Percentiles rank a stretch among this genome's conserved stretches.
These are phyloP conservation scores for Metarhizium robertsii DNA, from an alignment of 2,329 filamentous ascomycete genomes.

Conservation along the genomic window DNA sequence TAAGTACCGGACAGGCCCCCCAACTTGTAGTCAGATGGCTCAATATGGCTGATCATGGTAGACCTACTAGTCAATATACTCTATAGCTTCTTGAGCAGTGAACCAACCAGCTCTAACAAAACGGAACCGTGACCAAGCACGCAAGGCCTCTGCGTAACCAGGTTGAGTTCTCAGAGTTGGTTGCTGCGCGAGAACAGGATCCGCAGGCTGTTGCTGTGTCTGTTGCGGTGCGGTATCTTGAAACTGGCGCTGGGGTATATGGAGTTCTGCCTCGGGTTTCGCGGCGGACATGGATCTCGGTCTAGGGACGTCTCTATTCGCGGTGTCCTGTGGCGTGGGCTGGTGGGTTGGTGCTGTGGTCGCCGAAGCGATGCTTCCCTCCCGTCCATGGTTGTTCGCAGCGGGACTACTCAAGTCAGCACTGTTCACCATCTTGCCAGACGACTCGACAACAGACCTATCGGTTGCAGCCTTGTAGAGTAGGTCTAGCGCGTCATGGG, in stretches of 20 bases:
- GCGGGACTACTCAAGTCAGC: conserved; percentile 13
- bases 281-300: conserved; percentile 8
- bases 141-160: conserved; percentile 61
- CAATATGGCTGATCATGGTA: not conserved
- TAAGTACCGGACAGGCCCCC: not conserved
- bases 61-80: conserved; percentile 82
- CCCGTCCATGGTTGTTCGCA: conserved; percentile 19
- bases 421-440: conserved; percentile 1
- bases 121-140: conserved; percentile 83
- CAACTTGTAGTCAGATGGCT: not conserved
- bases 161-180: conserved; percentile 37
- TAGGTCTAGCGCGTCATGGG: conserved; percentile 85
- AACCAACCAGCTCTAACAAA: conserved; percentile 98
- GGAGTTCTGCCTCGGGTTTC: conserved; percentile 7
- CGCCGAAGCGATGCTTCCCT: conserved; percentile 18
- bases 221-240: not conserved
- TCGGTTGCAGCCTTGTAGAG: conserved; percentile 78
- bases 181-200: conserved; percentile 35
- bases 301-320: conserved; percentile 2
- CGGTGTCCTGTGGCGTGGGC: conserved; percentile 6
- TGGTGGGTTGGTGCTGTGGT: conserved; percentile 11
- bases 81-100: conserved; percentile 83
- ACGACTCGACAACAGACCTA: conserved; percentile 32
- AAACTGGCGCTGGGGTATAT: not conserved
- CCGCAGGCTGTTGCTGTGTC: conserved; percentile 27